Conservation (phyloP, 805 yeast genomes). For the Millerozyma acaciae region DNA sequence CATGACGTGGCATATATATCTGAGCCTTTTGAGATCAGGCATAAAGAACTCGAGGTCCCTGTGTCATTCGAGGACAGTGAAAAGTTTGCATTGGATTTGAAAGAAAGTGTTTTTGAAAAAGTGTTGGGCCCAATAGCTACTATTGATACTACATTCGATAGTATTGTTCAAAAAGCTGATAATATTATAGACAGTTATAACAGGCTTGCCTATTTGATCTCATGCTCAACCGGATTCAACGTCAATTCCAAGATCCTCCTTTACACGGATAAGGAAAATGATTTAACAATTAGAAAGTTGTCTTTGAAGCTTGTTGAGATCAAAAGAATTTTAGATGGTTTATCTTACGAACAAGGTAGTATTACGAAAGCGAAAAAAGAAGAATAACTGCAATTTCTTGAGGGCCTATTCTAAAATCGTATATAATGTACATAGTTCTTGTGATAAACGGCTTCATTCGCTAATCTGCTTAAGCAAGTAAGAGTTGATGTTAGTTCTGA, state of each 20-base stretch:
- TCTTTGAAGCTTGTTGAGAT: constrained; percentile 32
- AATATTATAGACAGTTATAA: constrained; percentile 28
- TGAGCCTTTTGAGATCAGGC: constrained; percentile 58
- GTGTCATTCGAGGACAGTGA: constrained; percentile 21
- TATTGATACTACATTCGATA: constrained; percentile 24
- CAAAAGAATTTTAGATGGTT: constrained; percentile 32
- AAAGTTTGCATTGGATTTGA: constrained; percentile 29
- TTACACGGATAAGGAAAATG: constrained; percentile 16
- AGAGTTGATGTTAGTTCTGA: constrained; percentile 44
- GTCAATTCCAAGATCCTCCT: constrained; percentile 38
- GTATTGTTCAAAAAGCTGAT: constrained; percentile 21
- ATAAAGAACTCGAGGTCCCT: constrained; percentile 38
- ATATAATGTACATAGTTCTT: too few species aligned
- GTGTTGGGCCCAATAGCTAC: constrained; percentile 20
- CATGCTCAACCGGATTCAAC: constrained; percentile 32
- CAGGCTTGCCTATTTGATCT: constrained; percentile 23
- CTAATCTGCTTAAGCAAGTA: constrained; percentile 35
- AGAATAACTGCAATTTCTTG: too few species aligned
- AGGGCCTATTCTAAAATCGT: too few species aligned
- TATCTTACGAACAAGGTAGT: constrained; percentile 17
- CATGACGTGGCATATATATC: constrained; percentile 70
- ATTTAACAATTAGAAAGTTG: constrained; percentile 25
- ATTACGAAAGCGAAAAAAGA: constrained; percentile 11
- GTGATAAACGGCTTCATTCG: too few species aligned
- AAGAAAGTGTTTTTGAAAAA: constrained; percentile 27